These are phyloP conservation scores for Hanseniaspora singularis DNA, from an alignment of 805 yeast genomes.

Conservation along the genomic window DNA sequence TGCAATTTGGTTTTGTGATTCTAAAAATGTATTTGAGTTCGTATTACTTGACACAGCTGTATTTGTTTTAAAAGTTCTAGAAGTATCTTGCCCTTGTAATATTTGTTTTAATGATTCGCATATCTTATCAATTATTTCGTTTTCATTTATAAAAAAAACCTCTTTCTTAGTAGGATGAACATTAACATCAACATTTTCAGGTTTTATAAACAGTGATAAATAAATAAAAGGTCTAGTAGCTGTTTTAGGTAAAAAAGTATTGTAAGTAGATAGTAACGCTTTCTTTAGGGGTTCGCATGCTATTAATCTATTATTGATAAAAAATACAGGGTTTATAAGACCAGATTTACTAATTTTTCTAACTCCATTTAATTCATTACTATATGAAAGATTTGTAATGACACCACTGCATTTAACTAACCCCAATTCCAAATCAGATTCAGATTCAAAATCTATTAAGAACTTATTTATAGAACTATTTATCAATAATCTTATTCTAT, in stretches of 20 bases:
- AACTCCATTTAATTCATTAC: constrained; percentile 28
- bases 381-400: constrained; percentile 58
- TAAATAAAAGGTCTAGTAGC: constrained; percentile 59
- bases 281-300: constrained; percentile 67
- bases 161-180: constrained; percentile 93
- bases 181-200: constrained; percentile 75
- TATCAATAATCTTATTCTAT: constrained; percentile 60
- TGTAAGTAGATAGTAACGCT: constrained; percentile 51
- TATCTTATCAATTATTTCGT: constrained; percentile 62
- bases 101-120: constrained; percentile 38
- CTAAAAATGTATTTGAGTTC: neutral
- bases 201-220: constrained; percentile 51
- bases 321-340: constrained; percentile 55
- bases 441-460: constrained; percentile 38
- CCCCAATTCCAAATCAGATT: constrained; percentile 34
- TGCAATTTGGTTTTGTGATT: neutral
- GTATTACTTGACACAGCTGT: constrained; percentile 40
- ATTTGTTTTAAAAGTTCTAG: constrained; percentile 50
- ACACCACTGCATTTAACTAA: constrained; percentile 44
- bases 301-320: constrained; percentile 76
- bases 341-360: constrained; percentile 26
- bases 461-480: constrained; percentile 61
- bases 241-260: constrained; percentile 65
- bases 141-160: constrained; percentile 74
- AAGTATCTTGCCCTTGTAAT: constrained; percentile 48